phyloP scores from a whole-genome alignment of 805 yeast species.

The Clavispora santaluciae region DNA sequence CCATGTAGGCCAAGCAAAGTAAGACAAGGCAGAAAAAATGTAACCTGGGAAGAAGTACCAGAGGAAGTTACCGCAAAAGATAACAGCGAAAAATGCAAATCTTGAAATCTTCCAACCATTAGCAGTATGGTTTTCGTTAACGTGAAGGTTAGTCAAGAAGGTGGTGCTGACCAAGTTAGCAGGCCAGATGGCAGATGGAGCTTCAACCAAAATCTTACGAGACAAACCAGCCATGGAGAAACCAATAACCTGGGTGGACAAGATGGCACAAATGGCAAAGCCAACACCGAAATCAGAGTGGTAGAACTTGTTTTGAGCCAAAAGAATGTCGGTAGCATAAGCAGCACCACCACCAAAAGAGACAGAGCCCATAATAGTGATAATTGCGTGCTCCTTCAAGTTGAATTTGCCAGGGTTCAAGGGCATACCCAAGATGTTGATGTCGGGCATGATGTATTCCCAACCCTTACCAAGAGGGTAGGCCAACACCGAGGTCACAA shows the following conservation, averaged over 20 bases:
- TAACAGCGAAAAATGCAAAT: conserved; percentile 42
- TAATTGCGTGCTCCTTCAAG: conserved; percentile 56
- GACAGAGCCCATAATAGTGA: conserved; percentile 50
- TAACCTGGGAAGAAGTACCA: conserved; percentile 63
- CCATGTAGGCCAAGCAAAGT: conserved; percentile 66
- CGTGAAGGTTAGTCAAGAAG: conserved; percentile 49
- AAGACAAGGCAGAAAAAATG: conserved; percentile 53
- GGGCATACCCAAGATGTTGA: conserved; percentile 26
- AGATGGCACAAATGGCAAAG: conserved; percentile 45
- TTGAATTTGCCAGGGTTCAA: conserved; percentile 62
- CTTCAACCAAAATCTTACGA: conserved; percentile 55
- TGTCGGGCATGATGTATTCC: conserved; percentile 34
- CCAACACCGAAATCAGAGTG: conserved; percentile 46
- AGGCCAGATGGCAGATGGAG: conserved; percentile 72
- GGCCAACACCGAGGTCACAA: conserved; percentile 55
- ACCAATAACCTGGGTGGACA: conserved; percentile 62
- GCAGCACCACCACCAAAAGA: conserved; percentile 42
- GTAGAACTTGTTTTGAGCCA: conserved; percentile 49
- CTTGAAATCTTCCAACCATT: conserved; percentile 60
- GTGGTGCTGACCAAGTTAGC: conserved; percentile 55
- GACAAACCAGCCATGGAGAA: conserved; percentile 63
- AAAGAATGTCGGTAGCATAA: conserved; percentile 53
- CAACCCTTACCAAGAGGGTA: conserved; percentile 55
- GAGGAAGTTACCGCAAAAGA: conserved; percentile 35
- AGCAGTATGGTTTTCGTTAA: conserved; percentile 46